Evolutionary conservation across 1,284 basidiomycete genomes (phyloP), one percentile per base, ranked within the genome.

Genomic region (Rhodotorula sp.): DNA sequence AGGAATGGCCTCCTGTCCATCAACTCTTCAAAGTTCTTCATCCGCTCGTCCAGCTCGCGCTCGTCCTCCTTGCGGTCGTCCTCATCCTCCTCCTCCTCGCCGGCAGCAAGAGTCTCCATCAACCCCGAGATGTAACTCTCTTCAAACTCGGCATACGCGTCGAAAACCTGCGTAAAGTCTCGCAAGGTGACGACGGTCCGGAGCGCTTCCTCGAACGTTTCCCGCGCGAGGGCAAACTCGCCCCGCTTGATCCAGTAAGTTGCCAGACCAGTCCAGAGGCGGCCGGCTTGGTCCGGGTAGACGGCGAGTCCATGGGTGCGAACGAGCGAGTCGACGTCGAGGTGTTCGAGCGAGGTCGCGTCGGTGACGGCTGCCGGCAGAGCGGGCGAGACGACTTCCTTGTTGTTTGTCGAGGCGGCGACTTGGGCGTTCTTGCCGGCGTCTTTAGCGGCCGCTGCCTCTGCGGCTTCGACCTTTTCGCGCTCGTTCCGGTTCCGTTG

Each of bases 161-260:
- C 95, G 79, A 99, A 99, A 74, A 99, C 94, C 80, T 97, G 94
- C 3, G 93, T 95, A 81, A 99, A 99, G 82, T 99, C 96, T 33
- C 94, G 88, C 72, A 98, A 90, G 0, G 96, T 98, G 78, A 99
- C 84, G 24, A 98, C 95, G 2, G 84, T 85, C 17, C 86, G 84
- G 73, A 98, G 86, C 15, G 94, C 95, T 42, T 87, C 83, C 81
- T 99, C 96, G 79, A 99, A 99, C 0, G 85, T 77, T 87, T 89
- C 14, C 91, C 93, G 67, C 89, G 76, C 80, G 53, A 78, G 87
- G 66, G 95, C 94, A 78, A 99, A 95, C 79, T 98, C 95, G 73
- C 87, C 92, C 3, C 93, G 88, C 82, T 97, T 96, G 83, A 96
- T 95, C 94, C 95, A 99, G 80, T 96, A 99, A 1, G 95, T 98